Evolutionary conservation across 2,329 filamentous ascomycete genomes (phyloP).

Genomic region (Plenodomus tracheiphilus): DNA sequence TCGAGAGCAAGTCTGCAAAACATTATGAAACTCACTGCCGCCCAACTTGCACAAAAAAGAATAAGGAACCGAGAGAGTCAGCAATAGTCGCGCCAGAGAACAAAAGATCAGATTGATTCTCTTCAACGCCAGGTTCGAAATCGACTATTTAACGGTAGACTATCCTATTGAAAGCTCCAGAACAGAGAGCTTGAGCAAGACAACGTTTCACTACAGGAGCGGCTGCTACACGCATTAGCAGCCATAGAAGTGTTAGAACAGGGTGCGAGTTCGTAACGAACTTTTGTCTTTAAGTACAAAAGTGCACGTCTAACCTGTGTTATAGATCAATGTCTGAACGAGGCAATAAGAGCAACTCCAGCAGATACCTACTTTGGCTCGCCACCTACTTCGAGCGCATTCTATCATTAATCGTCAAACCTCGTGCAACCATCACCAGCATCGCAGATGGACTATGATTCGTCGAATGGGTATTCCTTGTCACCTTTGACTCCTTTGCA

Average conservation of each 20-base stretch:
- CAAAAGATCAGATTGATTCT: slow-evolving; percentile 8
- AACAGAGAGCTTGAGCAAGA: slow-evolving; percentile 6
- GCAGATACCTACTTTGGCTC: not conserved
- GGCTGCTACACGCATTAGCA: slow-evolving; percentile 4
- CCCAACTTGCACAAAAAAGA: no score
- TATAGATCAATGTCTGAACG: slow-evolving; percentile 4
- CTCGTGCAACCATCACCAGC: not conserved
- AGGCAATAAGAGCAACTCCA: slow-evolving; percentile 1
- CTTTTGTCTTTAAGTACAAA: not conserved
- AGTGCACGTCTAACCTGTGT: slow-evolving; percentile 3
- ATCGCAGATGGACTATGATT: slow-evolving; percentile 4
- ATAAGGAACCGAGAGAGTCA: slow-evolving; percentile 9
- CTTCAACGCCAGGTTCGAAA: slow-evolving; percentile 7
- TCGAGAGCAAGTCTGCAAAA: no score
- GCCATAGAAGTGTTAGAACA: slow-evolving; percentile 9
- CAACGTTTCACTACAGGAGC: slow-evolving; percentile 4
- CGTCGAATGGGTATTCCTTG: slow-evolving; percentile 1
- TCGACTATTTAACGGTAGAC: slow-evolving; percentile 2
- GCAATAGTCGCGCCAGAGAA: slow-evolving; percentile 4
- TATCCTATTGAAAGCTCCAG: slow-evolving; percentile 7
- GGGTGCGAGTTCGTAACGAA: slow-evolving; percentile 4
- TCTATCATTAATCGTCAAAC: slow-evolving; percentile 2
- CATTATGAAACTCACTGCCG: no score
- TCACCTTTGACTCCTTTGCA: slow-evolving; percentile 3
- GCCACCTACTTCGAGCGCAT: not conserved